These are phyloP conservation scores for Claviceps cyperi DNA, from an alignment of 2,329 filamentous ascomycete species.

Conservation along the genomic window DNA sequence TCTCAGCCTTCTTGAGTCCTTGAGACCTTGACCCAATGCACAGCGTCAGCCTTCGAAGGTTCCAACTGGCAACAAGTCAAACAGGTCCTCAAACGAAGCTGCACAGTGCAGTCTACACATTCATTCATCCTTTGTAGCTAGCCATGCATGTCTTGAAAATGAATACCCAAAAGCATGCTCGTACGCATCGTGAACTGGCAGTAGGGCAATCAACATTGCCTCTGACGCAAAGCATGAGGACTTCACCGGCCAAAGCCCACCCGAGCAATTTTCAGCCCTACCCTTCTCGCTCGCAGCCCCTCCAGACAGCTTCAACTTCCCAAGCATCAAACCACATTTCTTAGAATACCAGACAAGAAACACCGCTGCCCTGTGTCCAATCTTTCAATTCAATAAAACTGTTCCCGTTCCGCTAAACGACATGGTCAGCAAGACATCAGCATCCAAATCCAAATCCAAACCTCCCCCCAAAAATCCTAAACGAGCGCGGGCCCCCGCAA, in stretches of 20 bases:
- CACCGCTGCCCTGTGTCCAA: neutral
- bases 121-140: too few relatives aligned
- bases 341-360: neutral
- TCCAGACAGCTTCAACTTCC: neutral
- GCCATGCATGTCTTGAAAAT: too few relatives aligned
- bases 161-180: too few relatives aligned
- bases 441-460: neutral
- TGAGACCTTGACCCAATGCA: too few relatives aligned
- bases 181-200: too few relatives aligned
- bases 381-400: neutral
- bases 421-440: constrained; percentile 4
- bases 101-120: too few relatives aligned
- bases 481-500: neutral
- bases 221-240: neutral
- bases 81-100: too few relatives aligned
- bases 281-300: neutral
- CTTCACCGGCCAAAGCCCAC: neutral
- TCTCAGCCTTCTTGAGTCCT: neutral
- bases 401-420: neutral
- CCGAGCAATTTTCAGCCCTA: neutral
- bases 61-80: too few relatives aligned
- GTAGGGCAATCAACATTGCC: neutral
- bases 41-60: too few relatives aligned
- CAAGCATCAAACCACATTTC: neutral
- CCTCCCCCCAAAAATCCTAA: neutral